Evolutionary conservation across 371 early-diverging fungal species (phyloP).

Genomic region (Saksenaea oblongispora): DNA sequence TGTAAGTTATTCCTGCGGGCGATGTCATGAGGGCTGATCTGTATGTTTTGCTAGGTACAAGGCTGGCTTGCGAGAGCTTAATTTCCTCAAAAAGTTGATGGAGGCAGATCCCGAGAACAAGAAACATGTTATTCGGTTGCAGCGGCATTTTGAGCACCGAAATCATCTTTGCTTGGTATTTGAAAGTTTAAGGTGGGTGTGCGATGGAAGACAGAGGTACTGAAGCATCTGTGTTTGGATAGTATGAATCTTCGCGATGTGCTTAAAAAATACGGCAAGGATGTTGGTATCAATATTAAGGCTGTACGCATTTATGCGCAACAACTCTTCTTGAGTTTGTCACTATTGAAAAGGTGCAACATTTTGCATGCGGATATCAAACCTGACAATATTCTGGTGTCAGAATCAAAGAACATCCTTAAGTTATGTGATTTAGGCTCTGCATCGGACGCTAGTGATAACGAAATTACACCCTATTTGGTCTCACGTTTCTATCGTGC

Average conservation of each 20-base stretch:
- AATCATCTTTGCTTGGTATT: slow-evolving; percentile 94
- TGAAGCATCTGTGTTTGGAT: slow-evolving; percentile 2
- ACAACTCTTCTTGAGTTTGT: slow-evolving; percentile 88
- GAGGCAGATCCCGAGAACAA: slow-evolving; percentile 85
- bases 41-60: slow-evolving; percentile 61
- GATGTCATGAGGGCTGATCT: not conserved
- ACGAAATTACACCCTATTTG: slow-evolving; percentile 93
- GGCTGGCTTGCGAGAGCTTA: slow-evolving; percentile 90
- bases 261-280: slow-evolving; percentile 91
- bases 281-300: slow-evolving; percentile 88
- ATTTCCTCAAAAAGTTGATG: slow-evolving; percentile 80
- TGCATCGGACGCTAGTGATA: slow-evolving; percentile 84
- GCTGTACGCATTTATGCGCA: slow-evolving; percentile 92
- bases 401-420: slow-evolving; percentile 75
- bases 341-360: slow-evolving; percentile 77
- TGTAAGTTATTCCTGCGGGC: slow-evolving; percentile 55
- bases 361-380: slow-evolving; percentile 98
- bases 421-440: slow-evolving; percentile 96
- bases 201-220: not conserved
- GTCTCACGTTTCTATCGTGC: slow-evolving; percentile 98
- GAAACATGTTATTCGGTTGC: slow-evolving; percentile 83
- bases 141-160: slow-evolving; percentile 87
- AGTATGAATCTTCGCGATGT: slow-evolving; percentile 93
- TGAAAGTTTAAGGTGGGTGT: slow-evolving; percentile 76
- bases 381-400: slow-evolving; percentile 95